phyloP scores from a whole-genome alignment of 2,329 filamentous ascomycete species.

The Penicillium sp. region DNA sequence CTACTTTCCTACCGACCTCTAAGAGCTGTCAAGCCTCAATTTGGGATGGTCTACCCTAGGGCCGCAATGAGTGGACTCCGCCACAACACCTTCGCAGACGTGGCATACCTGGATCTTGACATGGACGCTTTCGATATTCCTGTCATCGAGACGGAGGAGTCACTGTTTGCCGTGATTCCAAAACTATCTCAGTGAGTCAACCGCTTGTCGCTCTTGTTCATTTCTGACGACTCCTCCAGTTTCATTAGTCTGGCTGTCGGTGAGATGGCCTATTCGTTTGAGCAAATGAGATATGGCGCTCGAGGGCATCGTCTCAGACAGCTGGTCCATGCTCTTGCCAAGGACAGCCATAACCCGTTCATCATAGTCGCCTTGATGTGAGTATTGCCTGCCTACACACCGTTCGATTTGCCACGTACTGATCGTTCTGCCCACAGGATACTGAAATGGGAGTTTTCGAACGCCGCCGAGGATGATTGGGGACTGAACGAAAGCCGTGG shows the following conservation, averaged over 20 bases:
- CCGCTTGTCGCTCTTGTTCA: neutral
- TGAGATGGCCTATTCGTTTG: constrained; percentile 48
- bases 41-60: neutral
- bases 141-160: constrained; percentile 44
- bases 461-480: constrained; percentile 54
- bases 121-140: constrained; percentile 37
- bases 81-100: neutral
- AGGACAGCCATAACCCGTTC: constrained; percentile 47
- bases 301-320: constrained; percentile 42
- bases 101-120: constrained; percentile 9
- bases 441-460: constrained; percentile 59
- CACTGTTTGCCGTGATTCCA: constrained; percentile 42
- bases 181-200: constrained; percentile 42
- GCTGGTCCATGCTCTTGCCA: constrained; percentile 42
- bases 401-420: neutral
- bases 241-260: constrained; percentile 44
- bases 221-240: constrained; percentile 25
- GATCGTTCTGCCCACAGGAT: constrained; percentile 43
- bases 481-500: constrained; percentile 60
- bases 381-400: constrained; percentile 19
- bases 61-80: neutral
- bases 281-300: constrained; percentile 45
- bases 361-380: constrained; percentile 56
- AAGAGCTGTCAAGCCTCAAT: neutral
- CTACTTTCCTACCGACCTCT: neutral